Conservation (phyloP, 768 basidiomycete species). For the Cyclocybe aegerita region DNA sequence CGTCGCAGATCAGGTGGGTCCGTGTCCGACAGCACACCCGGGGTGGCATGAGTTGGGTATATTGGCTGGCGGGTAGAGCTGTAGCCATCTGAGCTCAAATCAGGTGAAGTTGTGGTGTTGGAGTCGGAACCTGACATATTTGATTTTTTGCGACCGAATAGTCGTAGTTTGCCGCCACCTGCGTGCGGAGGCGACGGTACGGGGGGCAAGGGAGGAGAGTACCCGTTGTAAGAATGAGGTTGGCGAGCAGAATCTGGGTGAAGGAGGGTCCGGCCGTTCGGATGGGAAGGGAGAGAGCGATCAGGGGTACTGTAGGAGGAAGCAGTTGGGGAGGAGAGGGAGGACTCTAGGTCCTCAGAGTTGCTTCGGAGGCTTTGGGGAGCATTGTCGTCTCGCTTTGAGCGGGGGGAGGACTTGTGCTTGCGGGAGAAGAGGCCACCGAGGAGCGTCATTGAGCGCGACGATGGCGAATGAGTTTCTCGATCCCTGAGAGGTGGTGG, state of each 20-base stretch:
- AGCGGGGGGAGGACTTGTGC: constrained; percentile 26
- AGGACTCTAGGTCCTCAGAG: constrained; percentile 20
- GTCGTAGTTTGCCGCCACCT: constrained; percentile 31
- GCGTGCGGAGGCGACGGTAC: constrained; percentile 20
- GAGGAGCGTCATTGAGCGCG: constrained; percentile 34
- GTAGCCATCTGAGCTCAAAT: constrained; percentile 15
- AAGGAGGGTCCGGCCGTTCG: constrained; percentile 27
- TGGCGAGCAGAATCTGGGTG: constrained; percentile 21
- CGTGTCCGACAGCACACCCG: constrained; percentile 40
- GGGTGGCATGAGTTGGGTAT: constrained; percentile 31
- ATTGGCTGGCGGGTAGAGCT: constrained; percentile 31
- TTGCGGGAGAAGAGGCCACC: constrained; percentile 39
- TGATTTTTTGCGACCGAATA: constrained; percentile 40
- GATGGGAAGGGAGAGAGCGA: constrained; percentile 32
- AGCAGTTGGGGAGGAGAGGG: constrained; percentile 30
- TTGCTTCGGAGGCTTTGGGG: constrained; percentile 16
- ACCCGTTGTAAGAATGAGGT: constrained; percentile 17
- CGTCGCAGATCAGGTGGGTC: constrained; percentile 40
- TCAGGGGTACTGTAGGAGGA: constrained; percentile 33
- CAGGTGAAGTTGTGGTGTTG: constrained; percentile 11
- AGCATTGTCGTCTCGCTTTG: constrained; percentile 17
- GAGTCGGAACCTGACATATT: constrained; percentile 10
- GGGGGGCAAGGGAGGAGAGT: constrained; percentile 19
- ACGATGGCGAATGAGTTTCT: neutral
- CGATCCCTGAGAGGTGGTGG: constrained; percentile 3